Conservation (phyloP, 768 basidiomycete species). For the Saitozyma sp. region DNA sequence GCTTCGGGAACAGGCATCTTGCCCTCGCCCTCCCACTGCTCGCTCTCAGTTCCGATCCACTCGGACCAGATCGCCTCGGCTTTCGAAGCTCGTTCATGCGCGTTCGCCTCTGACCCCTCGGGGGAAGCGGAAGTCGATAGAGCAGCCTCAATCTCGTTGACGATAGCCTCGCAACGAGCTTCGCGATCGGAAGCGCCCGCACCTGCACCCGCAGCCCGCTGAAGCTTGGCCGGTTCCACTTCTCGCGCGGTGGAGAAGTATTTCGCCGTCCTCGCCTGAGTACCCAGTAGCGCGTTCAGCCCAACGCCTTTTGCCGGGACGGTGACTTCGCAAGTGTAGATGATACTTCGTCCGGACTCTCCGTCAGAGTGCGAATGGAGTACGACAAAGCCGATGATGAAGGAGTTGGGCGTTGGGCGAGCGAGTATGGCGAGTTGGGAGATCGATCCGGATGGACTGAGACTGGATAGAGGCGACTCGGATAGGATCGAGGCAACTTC, state of each 20-base stretch:
- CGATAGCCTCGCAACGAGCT: too few relatives aligned
- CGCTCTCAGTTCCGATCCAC: too few relatives aligned
- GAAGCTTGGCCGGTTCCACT: background rate
- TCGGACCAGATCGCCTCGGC: too few relatives aligned
- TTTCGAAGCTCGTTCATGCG: too few relatives aligned
- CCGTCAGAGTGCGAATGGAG: constrained; percentile 20
- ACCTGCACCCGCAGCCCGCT: background rate
- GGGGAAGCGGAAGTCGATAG: too few relatives aligned
- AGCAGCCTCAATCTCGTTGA: too few relatives aligned
- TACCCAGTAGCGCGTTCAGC: constrained; percentile 31
- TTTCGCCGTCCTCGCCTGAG: constrained; percentile 17
- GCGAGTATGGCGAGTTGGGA: constrained; percentile 20
- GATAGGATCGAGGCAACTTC: constrained; percentile 26
- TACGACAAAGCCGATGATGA: constrained; percentile 25
- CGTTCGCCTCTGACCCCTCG: too few relatives aligned
- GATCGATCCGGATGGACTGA: constrained; percentile 18
- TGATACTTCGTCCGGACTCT: constrained; percentile 30
- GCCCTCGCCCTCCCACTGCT: background rate
- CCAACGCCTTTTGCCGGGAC: constrained; percentile 35
- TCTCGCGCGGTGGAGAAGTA: constrained; percentile 14
- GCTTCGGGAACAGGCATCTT: constrained; percentile 5
- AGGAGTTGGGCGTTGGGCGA: constrained; percentile 5
- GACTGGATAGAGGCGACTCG: constrained; percentile 16
- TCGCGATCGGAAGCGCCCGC: background rate
- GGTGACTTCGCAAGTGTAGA: constrained; percentile 38